Conservation (phyloP, 208 protist species). For the Leishmania arabica region DNA sequence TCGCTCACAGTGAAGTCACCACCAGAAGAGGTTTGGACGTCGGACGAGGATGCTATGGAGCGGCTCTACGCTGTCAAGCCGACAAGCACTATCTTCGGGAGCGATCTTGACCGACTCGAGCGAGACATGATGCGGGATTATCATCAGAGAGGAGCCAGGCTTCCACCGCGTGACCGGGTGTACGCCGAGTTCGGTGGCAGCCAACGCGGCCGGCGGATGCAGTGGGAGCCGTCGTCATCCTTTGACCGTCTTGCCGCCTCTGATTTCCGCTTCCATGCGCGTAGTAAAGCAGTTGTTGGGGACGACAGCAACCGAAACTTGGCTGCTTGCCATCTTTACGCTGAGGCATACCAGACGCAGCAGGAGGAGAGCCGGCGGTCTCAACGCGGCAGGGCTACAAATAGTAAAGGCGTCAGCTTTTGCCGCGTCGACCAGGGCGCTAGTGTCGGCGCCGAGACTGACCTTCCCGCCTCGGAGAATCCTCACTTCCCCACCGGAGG, state of each 20-base stretch:
- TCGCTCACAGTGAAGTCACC: conserved; percentile 11
- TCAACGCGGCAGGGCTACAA: neutral
- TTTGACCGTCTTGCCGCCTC: conserved; percentile 38
- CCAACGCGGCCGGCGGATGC: conserved; percentile 36
- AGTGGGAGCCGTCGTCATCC: conserved; percentile 67
- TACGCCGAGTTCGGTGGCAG: conserved; percentile 56
- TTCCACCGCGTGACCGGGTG: conserved; percentile 55
- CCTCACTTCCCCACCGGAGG: conserved; percentile 58
- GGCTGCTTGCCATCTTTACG: conserved; percentile 54
- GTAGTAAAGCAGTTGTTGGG: conserved; percentile 27
- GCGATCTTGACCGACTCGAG: conserved; percentile 80
- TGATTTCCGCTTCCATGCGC: conserved; percentile 17
- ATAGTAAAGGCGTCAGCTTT: conserved; percentile 20
- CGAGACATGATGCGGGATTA: conserved; percentile 75
- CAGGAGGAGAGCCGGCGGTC: conserved; percentile 21
- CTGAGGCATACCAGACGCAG: conserved; percentile 55
- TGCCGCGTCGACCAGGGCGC: conserved; percentile 4
- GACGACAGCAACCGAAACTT: conserved; percentile 41
- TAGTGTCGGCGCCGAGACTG: neutral
- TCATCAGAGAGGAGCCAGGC: conserved; percentile 48
- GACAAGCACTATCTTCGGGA: conserved; percentile 67
- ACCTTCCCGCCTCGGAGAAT: conserved; percentile 51
- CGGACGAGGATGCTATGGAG: conserved; percentile 44
- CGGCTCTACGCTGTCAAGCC: conserved; percentile 49
- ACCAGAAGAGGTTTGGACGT: conserved; percentile 25